phyloP scores from a whole-genome alignment of 768 basidiomycete genomes.

The Sarcomyxa edulis region DNA sequence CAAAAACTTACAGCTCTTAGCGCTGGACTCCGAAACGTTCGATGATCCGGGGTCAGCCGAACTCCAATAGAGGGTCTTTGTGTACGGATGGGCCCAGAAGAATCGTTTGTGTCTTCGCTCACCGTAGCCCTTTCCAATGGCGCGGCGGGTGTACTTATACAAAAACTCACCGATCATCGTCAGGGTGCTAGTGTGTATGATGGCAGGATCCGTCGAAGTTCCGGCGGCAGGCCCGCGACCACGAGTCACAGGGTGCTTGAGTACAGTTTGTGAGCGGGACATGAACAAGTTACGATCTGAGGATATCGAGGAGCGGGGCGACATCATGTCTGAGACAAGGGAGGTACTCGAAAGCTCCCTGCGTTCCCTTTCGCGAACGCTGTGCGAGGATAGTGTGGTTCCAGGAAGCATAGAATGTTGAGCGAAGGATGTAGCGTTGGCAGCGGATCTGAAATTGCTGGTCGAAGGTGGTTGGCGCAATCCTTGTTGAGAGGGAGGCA shows the following conservation, averaged over 20 bases:
- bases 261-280: conserved; percentile 29
- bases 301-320: conserved; percentile 78
- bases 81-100: conserved; percentile 99
- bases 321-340: conserved; percentile 61
- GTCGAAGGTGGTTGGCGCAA: conserved; percentile 74
- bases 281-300: conserved; percentile 59
- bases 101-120: conserved; percentile 89
- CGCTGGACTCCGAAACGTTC: conserved; percentile 85
- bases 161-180: conserved; percentile 99
- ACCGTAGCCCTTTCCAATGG: conserved; percentile 87
- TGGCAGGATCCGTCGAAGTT: conserved; percentile 74
- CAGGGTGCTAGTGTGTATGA: conserved; percentile 97
- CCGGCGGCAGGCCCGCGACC: conserved; percentile 21
- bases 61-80: conserved; percentile 97
- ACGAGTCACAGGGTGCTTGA: conserved; percentile 33
- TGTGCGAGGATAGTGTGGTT: conserved; percentile 41
- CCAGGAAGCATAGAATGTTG: conserved; percentile 34
- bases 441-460: conserved; percentile 77
- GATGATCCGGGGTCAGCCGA: conserved; percentile 88
- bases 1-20: no score
- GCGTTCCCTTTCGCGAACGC: conserved; percentile 46
- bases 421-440: conserved; percentile 51
- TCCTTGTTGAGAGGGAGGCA: conserved; percentile 63
- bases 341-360: conserved; percentile 65
- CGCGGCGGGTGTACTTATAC: conserved; percentile 91